Percentiles rank a stretch among this genome's conserved stretches.
These are phyloP conservation scores for Ceratocystis cubensis DNA, from an alignment of 2,329 filamentous ascomycete species.

Conservation along the genomic window DNA sequence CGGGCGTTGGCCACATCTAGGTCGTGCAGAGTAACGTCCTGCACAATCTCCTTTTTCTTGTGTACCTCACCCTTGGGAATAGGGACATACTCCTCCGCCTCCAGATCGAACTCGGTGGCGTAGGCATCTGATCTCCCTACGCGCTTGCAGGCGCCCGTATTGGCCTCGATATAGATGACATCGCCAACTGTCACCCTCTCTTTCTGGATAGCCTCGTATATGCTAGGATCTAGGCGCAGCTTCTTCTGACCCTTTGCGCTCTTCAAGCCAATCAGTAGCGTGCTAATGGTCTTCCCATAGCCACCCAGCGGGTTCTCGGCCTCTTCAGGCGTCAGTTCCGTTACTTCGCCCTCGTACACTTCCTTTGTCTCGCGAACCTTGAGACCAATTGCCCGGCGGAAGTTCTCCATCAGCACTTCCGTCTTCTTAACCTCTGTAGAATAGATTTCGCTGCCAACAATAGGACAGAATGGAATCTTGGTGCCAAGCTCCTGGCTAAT, in stretches of 20 bases:
- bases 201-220: slow-evolving; percentile 98
- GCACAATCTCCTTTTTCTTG: slow-evolving; percentile 99
- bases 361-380: slow-evolving; percentile 98
- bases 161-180: slow-evolving; percentile 98
- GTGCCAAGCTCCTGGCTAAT: slow-evolving; percentile 95
- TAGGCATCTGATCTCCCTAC: slow-evolving; percentile 94
- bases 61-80: slow-evolving; percentile 98
- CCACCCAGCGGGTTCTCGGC: slow-evolving; percentile 93
- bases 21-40: slow-evolving; percentile 95
- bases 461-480: slow-evolving; percentile 96
- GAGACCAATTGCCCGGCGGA: slow-evolving; percentile 86
- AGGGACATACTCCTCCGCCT: slow-evolving; percentile 97
- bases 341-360: slow-evolving; percentile 97
- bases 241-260: slow-evolving; percentile 97
- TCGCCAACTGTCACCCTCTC: slow-evolving; percentile 92
- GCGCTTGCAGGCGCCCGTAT: slow-evolving; percentile 94
- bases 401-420: slow-evolving; percentile 98
- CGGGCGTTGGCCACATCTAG: slow-evolving; percentile 90
- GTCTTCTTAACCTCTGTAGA: slow-evolving; percentile 99
- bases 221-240: slow-evolving; percentile 87
- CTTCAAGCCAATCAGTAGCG: slow-evolving; percentile 86
- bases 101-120: slow-evolving; percentile 94
- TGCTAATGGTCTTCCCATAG: slow-evolving; percentile 95
- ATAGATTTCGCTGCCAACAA: slow-evolving; percentile 96
- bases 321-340: slow-evolving; percentile 93